phyloP scores from a whole-genome alignment of 257 asterid genomes.

The Asclepias syriaca region DNA sequence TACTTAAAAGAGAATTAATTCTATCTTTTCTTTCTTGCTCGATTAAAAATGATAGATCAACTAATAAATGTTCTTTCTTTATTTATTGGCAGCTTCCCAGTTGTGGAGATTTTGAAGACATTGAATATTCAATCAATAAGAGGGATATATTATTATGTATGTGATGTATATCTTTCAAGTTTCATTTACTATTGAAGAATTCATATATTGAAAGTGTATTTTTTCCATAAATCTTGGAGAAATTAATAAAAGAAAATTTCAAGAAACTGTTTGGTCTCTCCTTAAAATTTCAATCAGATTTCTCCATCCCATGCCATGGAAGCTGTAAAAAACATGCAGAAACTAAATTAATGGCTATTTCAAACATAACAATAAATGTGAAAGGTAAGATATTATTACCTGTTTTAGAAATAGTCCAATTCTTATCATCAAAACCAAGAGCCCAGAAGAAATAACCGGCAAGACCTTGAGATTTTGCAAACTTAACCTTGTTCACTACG shows the following conservation, averaged over 20 bases:
- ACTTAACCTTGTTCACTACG: conserved; percentile 32
- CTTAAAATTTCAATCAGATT: conserved; percentile 18
- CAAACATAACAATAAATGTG: too few species aligned
- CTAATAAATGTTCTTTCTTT: neutral
- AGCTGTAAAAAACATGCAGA: conserved; percentile 31
- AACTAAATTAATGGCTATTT: too few species aligned
- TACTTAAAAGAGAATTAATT: conserved; percentile 7
- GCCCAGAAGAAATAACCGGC: conserved; percentile 79
- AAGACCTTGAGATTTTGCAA: conserved; percentile 47
- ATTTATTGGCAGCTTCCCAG: neutral
- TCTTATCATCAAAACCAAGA: conserved; percentile 45
- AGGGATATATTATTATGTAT: too few species aligned
- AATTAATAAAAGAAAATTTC: too few species aligned
- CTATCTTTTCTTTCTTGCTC: neutral
- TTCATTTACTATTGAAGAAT: too few species aligned
- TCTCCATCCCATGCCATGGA: conserved; percentile 50
- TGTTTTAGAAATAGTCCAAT: conserved; percentile 56
- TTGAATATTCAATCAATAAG: neutral
- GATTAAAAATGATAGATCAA: too few species aligned
- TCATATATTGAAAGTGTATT: too few species aligned
- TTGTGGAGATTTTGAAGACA: neutral
- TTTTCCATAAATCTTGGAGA: too few species aligned
- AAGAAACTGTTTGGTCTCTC: too few species aligned
- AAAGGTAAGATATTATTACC: conserved; percentile 23
- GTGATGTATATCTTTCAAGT: too few species aligned